Base-by-base conservation (phyloP, 208 protist genomes). In the Trypanosomatidae sp. region DNA sequence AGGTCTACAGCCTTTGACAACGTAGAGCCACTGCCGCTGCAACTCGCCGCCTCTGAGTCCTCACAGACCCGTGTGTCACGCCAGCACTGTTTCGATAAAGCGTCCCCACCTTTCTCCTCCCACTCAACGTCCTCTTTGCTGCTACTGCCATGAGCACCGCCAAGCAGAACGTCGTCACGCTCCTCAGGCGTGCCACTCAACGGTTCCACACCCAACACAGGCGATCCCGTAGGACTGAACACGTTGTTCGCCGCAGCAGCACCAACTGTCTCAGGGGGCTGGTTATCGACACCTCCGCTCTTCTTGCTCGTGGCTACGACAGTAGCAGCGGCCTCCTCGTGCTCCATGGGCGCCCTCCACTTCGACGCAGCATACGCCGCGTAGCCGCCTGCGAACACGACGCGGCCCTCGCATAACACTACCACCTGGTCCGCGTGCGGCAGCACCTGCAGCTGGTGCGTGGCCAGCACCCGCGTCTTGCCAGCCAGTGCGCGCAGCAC, bases 361-460 rank as follows among this genome's bases (percentile, higher is more conserved):
- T 49, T 64, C 25, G 71, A 92, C 28, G 87, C 49, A 71, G 55
- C 30, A 83, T 79, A 91, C 5, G 60, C 79, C 22, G 72, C 69
- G 68, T 81, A 82, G 58, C 73, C 62, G 53, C 87, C 87, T 22
- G 56, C 66, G 59, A 88, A 91, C 7, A 62, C 67, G 49, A 98
- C 84, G 5, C 70, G 49, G 10, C 93, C 91, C 12, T 77, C 62
- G n/a, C 84, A 67, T 60, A 99, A 39, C 0, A 97, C 84, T 25
- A 99, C 76, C 59, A 99, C 86, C 39, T 89, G 74, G 68, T 99
- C 95, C 0, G 86, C 90, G 0, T 86, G 49, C 1, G 77, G 55
- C 17, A 99, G 53, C 17, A 95, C 87, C 71, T 99, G 97, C n/a
- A 98, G 55, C 62, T 97, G 91, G 84, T 99, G 97, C 12, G 98